These are phyloP conservation scores for Tetradesmus obliquus DNA, from an alignment of 139 green algal genomes.

Conservation along the genomic window DNA sequence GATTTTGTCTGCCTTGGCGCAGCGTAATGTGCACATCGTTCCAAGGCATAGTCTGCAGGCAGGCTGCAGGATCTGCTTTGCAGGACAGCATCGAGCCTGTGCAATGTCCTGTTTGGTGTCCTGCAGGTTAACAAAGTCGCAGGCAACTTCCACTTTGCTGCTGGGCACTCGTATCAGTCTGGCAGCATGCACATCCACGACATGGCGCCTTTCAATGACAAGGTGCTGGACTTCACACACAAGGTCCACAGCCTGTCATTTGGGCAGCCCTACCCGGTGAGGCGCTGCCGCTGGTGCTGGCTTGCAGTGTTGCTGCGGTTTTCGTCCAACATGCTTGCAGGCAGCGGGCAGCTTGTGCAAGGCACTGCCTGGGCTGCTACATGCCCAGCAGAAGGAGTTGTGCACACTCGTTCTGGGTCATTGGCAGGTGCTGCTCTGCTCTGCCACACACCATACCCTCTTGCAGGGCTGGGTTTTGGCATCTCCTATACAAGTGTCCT, in stretches of 20 bases:
- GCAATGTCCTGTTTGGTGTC: background rate
- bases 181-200: conserved; percentile 95
- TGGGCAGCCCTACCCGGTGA: conserved; percentile 66
- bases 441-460: too few relatives aligned
- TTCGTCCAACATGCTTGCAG: background rate
- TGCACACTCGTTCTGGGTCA: too few relatives aligned
- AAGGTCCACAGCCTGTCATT: conserved; percentile 77
- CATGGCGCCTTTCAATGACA: conserved; percentile 83
- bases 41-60: background rate
- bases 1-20: background rate
- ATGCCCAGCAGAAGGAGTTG: too few relatives aligned
- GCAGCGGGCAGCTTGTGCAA: background rate
- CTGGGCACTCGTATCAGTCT: conserved; percentile 93
- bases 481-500: too few relatives aligned
- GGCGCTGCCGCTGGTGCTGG: background rate
- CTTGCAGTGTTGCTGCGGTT: too few relatives aligned
- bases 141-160: conserved; percentile 97
- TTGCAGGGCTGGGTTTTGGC: too few relatives aligned
- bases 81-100: background rate
- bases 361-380: too few relatives aligned
- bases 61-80: background rate
- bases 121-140: conserved; percentile 83
- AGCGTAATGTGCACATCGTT: too few relatives aligned
- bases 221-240: conserved; percentile 85
- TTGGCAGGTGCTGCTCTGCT: too few relatives aligned